Evolutionary conservation across 495 filamentous ascomycete genomes (phyloP), one percentile per base, ranked within the genome.

Genomic region (Penicillium ochrochloron): DNA sequence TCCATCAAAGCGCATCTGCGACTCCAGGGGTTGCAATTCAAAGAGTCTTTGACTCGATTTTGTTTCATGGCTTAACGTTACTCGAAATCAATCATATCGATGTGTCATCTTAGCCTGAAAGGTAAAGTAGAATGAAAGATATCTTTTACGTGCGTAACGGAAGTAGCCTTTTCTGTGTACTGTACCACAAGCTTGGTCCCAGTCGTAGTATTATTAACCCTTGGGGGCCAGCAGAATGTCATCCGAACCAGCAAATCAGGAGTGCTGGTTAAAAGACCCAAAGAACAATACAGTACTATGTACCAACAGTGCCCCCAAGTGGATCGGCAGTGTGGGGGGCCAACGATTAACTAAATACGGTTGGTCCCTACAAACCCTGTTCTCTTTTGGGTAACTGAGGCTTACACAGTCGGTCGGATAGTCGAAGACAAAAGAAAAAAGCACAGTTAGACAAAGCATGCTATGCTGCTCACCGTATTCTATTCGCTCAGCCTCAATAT

Each of bases 221-320:
- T 23, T 56, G 53, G 53, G 53, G 53, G 53, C 52, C 27, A 55
- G 31, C 23, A 4, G 23, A 27, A 15, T 9, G 21, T 3, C 25
- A 27, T 11, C 14, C 9, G 27, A 27, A 5, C 11, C 27, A 31
- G 48, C 25, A 23, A 48, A 48, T 48, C 9, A 48, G 14, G 12
- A 31, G 12, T 7, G 48, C 21, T 12, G 48, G 25, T 31, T 52
- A 31, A 52, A 52, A 31, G 21, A 9, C 48, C 27, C 23, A 9
- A 21, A 50, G 15, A 25, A 51, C 2, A 8, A 21, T n/a, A n/a
- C n/a, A n/a, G n/a, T n/a, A n/a, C n/a, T n/a, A n/a, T n/a, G n/a
- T n/a, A 52, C 48, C 48, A 52, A 52, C 10, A 52, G 27, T 25
- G 48, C 44, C 25, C 48, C 48, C 48, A 52, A 52, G 48, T 52